phyloP scores from a whole-genome alignment of 345 rosid species.

The Rhodamnia rubescens region DNA sequence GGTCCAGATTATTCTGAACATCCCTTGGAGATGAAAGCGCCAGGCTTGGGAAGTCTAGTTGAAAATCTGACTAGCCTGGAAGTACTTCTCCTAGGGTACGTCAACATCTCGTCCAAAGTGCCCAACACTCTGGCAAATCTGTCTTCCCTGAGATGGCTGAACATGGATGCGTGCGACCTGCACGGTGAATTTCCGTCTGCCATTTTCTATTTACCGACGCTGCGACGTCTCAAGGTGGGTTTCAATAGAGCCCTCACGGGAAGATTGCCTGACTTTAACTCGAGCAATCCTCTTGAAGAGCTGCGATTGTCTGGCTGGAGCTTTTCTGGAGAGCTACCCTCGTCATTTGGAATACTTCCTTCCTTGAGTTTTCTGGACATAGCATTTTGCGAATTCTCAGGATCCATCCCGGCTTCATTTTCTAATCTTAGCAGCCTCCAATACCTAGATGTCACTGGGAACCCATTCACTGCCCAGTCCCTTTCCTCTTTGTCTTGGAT shows the following conservation, averaged over 20 bases:
- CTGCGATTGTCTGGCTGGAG: neutral
- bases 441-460: neutral
- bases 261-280: neutral
- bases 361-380: neutral
- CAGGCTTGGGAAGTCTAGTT: neutral
- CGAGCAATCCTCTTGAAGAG: conserved; percentile 1
- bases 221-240: neutral
- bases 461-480: neutral
- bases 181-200: neutral
- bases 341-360: neutral
- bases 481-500: neutral
- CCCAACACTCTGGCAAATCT: neutral
- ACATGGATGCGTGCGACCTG: neutral
- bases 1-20: too few species aligned
- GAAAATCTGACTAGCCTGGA: neutral
- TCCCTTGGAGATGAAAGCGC: neutral
- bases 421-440: conserved; percentile 3
- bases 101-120: neutral
- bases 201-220: neutral
- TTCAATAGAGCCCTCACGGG: neutral
- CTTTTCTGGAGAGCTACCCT: neutral
- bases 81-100: neutral
- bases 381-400: neutral
- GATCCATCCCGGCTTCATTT: conserved; percentile 7
- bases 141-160: neutral